Base-by-base conservation (phyloP, 2,329 filamentous ascomycete genomes). In the Verticillium tricorpus region DNA sequence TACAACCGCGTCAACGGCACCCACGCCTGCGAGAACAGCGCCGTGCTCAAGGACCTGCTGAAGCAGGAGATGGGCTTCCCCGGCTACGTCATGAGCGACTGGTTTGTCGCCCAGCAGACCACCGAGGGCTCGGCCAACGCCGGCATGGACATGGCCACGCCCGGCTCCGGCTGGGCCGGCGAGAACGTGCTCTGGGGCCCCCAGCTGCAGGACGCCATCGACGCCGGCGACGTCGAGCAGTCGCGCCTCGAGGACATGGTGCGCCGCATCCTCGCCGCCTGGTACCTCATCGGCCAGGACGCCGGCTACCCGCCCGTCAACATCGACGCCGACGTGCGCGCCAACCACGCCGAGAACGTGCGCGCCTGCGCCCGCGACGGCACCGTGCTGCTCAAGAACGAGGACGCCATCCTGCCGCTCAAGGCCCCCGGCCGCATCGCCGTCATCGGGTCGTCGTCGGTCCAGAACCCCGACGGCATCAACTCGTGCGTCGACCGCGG, bases 61-160 rank as follows among this genome's bases (percentile, higher is more conserved):
- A 91, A 92, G 74, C 75, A 80, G 15, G 87, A 92, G 72, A 81
- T 95, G 14, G 91, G 89, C n/a, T 94, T 93, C 80, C 87, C 71
- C 80, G 91, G 78, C 7, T 79, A 78, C 62, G 70, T 81, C 37
- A 75, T 82, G 73, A 79, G 72, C 60, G 91, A 95, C 73, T 95
- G 91, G 91, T 59, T 59, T 32, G 80, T 82, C 66, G 91, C 89
- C 2, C 90, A 93, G 69, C 89, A 93, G 74, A 85, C 86, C 28
- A 91, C 90, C 63, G 84, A 86, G 9, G 81, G 81, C 11, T 82
- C 83, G 59, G 86, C 90, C 28, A 80, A 89, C 64, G 84, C 85
- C 28, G 91, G 91, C 32, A 73, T 94, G 64, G 91, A 94, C 72
- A 92, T 93, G 90, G 87, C 87, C 2, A 94, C 94, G 90, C 90